phyloP scores from a whole-genome alignment of 306 rosid species.

The Cicer judaicum region DNA sequence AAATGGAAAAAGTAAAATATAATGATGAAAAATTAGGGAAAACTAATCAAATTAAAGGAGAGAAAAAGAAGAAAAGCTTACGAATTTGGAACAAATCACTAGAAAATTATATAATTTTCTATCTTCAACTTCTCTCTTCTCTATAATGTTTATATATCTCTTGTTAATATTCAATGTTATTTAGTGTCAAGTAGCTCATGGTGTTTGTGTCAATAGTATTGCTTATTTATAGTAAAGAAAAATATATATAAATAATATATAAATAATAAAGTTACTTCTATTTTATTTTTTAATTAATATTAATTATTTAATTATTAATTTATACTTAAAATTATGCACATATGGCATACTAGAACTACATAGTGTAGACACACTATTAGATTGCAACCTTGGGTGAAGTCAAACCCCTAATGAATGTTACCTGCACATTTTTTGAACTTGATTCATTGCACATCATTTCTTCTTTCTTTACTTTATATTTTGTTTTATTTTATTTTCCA shows the following conservation, averaged over 20 bases:
- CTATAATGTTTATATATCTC: slow-evolving; percentile 21
- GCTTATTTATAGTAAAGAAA: slow-evolving; percentile 22
- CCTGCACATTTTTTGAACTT: slow-evolving; percentile 1
- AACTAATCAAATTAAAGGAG: background rate
- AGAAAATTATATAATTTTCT: background rate
- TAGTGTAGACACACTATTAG: background rate
- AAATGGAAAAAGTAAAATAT: background rate
- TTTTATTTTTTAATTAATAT: too few species aligned
- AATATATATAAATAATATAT: background rate
- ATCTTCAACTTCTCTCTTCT: slow-evolving; percentile 17
- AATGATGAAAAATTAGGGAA: background rate
- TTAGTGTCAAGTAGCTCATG: background rate
- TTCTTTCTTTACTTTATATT: background rate
- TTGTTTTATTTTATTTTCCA: background rate
- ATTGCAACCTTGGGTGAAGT: background rate
- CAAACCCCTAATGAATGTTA: background rate
- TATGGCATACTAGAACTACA: background rate
- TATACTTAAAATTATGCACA: too few species aligned
- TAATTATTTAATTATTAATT: too few species aligned
- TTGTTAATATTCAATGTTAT: slow-evolving; percentile 33
- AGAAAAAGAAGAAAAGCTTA: slow-evolving; percentile 45
- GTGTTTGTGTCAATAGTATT: background rate
- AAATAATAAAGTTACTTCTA: background rate
- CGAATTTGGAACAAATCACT: slow-evolving; percentile 46
- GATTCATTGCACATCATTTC: background rate